phyloP scores from a whole-genome alignment of 306 rosid genomes.

The Inga laurina region DNA sequence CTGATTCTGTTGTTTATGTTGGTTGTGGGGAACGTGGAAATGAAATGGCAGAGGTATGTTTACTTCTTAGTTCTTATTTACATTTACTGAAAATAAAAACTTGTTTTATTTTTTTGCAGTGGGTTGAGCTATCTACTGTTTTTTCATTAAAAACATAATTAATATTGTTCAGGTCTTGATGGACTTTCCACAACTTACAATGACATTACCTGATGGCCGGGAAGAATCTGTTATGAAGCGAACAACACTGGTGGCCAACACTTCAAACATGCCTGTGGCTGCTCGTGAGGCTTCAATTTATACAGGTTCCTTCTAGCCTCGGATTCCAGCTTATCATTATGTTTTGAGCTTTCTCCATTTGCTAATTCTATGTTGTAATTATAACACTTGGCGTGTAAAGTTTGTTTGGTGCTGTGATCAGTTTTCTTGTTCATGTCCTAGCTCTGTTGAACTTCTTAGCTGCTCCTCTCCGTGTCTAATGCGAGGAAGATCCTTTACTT shows the following conservation, averaged over 20 bases:
- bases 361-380: constrained; percentile 13
- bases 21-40: constrained; percentile 99
- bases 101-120: constrained; percentile 12
- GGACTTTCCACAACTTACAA: constrained; percentile 99
- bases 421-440: not conserved
- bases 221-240: constrained; percentile 99
- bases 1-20: constrained; percentile 91
- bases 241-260: constrained; percentile 97
- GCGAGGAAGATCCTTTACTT: not conserved
- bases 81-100: not conserved
- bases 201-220: constrained; percentile 99
- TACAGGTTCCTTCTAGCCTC: constrained; percentile 62
- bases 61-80: not conserved
- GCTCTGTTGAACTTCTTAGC: not conserved
- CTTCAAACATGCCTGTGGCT: constrained; percentile 99
- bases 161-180: constrained; percentile 74
- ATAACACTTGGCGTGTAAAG: constrained; percentile 2
- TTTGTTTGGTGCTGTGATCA: not conserved
- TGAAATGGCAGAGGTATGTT: constrained; percentile 94
- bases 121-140: constrained; percentile 34
- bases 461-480: not conserved
- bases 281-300: constrained; percentile 99
- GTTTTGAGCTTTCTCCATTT: not conserved
- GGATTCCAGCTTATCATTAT: not conserved
- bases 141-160: not conserved